Base-by-base conservation (phyloP, 2,329 filamentous ascomycete species). In the Colletotrichum sidae region DNA sequence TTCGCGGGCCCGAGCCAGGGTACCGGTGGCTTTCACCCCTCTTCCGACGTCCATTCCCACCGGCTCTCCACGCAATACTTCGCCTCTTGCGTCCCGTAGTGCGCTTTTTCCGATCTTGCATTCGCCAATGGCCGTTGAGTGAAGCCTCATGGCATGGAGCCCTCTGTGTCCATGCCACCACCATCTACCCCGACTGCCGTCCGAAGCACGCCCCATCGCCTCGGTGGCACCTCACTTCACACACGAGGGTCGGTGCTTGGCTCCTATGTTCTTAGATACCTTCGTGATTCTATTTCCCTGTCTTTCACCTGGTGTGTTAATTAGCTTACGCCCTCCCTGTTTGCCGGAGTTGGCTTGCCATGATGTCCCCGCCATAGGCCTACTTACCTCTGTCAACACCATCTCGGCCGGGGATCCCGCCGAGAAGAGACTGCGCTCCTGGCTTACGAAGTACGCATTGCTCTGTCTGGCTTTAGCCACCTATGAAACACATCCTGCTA, bases 211-310 rank as follows among this genome's bases (percentile, higher is more conserved):
- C 51, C 64, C 54, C 54, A 35, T 38, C 17, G 35, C 33, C 38
- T 37, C 50, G 55, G 53, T 54, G 53, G 53, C 58, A 63, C 53
- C 33, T 62, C 41, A 55, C 39, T 17, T 6, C 2, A 46, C 42
- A 63, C 42, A 57, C 47, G 47, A 66, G 58, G n/a, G 52, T 9
- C 51, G 47, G 58, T 52, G 61, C 57, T 50, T 54, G 53, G 63
- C 52, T 66, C 42, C 47, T 59, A 53, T 62, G 52, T 49, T 44
- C 46, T 15, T 39, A 42, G 59, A 50, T 63, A 57, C 52, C 53
- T 66, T 53, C 47, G 35, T 49, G 42, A 63, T 53, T 37, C 38
- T 34, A 49, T 49, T 39, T 12, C 13, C 55, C 17, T 46, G 55
- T 42, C 10, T 44, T 11, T 33, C 25, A 41, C 25, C 49, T 10